Evolutionary conservation across 495 filamentous ascomycete genomes (phyloP), one percentile per base, ranked within the genome.

Genomic region (Beverwykella pulmonaria): DNA sequence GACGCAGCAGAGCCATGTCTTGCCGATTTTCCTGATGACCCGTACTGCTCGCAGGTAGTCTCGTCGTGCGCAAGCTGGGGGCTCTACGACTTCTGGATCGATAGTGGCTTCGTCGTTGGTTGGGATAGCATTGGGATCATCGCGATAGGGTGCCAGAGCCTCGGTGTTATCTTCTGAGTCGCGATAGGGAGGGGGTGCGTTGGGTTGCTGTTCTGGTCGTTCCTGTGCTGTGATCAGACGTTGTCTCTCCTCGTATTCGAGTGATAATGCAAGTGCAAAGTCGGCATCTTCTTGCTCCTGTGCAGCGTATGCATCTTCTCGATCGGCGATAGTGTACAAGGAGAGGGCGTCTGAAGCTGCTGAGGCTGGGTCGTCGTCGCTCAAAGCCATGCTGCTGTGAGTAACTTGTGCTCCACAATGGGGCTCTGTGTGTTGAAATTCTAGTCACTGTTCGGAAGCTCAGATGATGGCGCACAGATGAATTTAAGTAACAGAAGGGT

Each of bases 211-310:
- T 17, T 23, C 48, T 52, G 48, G 8, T 10, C 5, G 48, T 6
- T 19, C 19, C 23, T 52, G 20, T 7, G 5, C 7, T 5, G 5
- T 19, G 8, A 29, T 7, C 3, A 29, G n/a, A 52, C 3, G 3
- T 52, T 25, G 48, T 9, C 19, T 25, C 8, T 52, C 26, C 48
- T 52, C 26, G 48, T 52, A 6, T 52, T 52, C 48, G 5, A 52
- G 17, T 25, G 48, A 7, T 4, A 52, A 19, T 7, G 48, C 48
- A 52, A 52, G 53, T 2, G 26, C 55, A 25, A 46, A 46, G 22
- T 58, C 55, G 3, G 55, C 17, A 23, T 58, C 55, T 20, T 58
- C 32, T 29, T 58, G 55, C 55, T 44, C 55, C 20, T 58, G 55
- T 20, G 30, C 20, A 23, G 30, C 55, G 25, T 44, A 58, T 7